phyloP scores from a whole-genome alignment of 164 flowering plant genomes.

The Tetracentron sinense region DNA sequence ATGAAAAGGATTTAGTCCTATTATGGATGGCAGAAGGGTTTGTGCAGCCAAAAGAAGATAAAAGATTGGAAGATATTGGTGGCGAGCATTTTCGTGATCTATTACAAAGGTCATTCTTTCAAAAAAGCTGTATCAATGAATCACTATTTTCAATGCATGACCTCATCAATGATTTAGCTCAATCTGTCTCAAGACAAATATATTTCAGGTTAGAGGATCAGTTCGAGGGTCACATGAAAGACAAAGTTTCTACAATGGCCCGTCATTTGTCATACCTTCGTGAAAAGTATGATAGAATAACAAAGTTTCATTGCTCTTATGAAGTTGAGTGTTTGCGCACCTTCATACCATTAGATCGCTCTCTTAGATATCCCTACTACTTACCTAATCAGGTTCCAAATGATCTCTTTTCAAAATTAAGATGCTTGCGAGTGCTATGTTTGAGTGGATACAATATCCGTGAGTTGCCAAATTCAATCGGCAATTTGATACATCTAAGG shows the following conservation, averaged over 20 bases:
- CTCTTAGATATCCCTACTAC: neutral
- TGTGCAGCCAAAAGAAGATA: neutral
- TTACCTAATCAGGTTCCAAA: slow-evolving; percentile 1
- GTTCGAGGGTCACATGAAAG: slow-evolving; percentile 2
- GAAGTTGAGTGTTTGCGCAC: slow-evolving; percentile 23
- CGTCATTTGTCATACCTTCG: neutral
- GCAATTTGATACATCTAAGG: slow-evolving; percentile 23
- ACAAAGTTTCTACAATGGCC: neutral
- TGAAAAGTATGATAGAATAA: neutral
- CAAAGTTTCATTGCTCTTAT: slow-evolving; percentile 11
- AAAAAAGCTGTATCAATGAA: neutral
- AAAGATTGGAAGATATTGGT: slow-evolving; percentile 25
- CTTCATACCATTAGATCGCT: neutral
- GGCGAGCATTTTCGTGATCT: slow-evolving; percentile 19
- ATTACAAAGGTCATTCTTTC: slow-evolving; percentile 30
- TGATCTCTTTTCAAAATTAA: slow-evolving; percentile 15
- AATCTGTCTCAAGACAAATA: slow-evolving; percentile 15
- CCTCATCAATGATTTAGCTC: slow-evolving; percentile 33
- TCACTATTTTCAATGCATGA: slow-evolving; percentile 30
- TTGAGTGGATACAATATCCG: slow-evolving; percentile 2
- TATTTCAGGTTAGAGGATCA: neutral
- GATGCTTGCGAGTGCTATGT: slow-evolving; percentile 19
- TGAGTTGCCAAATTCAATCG: slow-evolving; percentile 18
- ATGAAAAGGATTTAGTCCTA: slow-evolving; percentile 5
- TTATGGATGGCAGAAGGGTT: slow-evolving; percentile 34